Evolutionary conservation across 495 filamentous ascomycete species (phyloP), one percentile per base, ranked within the genome.

Genomic region (Apiosordaria backusii): DNA sequence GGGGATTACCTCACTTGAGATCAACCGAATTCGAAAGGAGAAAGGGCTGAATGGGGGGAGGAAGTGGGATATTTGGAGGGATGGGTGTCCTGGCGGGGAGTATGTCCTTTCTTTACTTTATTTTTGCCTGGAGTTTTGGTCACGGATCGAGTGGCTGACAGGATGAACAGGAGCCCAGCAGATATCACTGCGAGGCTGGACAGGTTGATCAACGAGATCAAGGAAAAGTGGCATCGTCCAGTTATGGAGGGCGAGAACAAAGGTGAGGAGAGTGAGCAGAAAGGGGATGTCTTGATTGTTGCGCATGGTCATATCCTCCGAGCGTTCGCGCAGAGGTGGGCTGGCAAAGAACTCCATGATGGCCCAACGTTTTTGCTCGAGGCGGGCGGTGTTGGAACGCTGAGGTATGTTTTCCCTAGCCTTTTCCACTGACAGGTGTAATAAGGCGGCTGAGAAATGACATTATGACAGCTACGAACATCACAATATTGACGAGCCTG

Each of bases 261-360:
- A 9, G 35, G 35, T 15, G 76, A 79, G 61, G 67, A 57, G 15
- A 74, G 76, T 23, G 61, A 75, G 23, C 66, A 61, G 0, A 71
- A 68, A 6, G 77, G 76, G n/a, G 84, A 86, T 62, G 86, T 90
- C 24, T 76, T 89, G 18, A 81, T 89, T 21, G 82, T 90, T 29
- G 88, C 90, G 4, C 93, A 97, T 71, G 93, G 93, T 0, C 93
- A 96, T 75, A 92, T 96, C 27, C 81, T 97, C 29, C 83, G 93
- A 25, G 92, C 92, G 0, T 96, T 97, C 77, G 91, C 92, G 4
- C 93, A 96, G 87, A 82, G 93, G 21, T 97, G 93, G 93, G 82
- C 87, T 0, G 83, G 85, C 0, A 88, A 90, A 74, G 82, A 87
- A 21, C 76, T 97, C 61, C 83, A 85, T 6, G 83, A 86, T 61